Conservation (phyloP, 2,329 filamentous ascomycete species). For the Diaporthe citrichinensis region DNA sequence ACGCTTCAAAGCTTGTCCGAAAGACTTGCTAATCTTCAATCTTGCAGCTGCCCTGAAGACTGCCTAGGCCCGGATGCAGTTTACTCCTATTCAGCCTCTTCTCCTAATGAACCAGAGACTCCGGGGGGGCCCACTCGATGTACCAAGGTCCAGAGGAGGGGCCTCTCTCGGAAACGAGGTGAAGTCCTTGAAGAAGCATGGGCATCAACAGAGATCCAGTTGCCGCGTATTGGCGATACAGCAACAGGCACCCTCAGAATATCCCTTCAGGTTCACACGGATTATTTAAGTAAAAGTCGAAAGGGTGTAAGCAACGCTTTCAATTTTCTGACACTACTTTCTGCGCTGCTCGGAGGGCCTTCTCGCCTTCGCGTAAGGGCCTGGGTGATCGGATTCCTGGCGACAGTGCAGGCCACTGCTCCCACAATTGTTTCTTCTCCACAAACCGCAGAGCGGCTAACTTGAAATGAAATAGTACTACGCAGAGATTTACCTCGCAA, state of each 20-base stretch:
- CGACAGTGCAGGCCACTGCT: background rate
- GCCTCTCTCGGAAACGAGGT: background rate
- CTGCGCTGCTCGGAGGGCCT: background rate
- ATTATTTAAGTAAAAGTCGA: background rate
- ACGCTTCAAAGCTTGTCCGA: background rate
- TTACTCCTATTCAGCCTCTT: background rate
- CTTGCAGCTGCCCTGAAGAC: conserved; percentile 7
- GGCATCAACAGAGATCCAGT: background rate
- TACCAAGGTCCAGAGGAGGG: background rate
- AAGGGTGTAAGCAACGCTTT: background rate
- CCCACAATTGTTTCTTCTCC: background rate
- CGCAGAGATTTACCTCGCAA: background rate
- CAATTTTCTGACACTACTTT: background rate
- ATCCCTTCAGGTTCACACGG: background rate
- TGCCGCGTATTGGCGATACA: background rate
- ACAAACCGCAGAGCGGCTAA: background rate
- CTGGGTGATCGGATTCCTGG: background rate
- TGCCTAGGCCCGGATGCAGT: background rate
- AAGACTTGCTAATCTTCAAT: background rate
- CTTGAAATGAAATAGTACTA: background rate
- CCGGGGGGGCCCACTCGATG: background rate
- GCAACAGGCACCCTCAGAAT: conserved; percentile 11
- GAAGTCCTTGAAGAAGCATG: background rate
- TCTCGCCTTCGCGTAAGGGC: background rate
- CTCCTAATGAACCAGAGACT: background rate